Conservation (phyloP, 768 basidiomycete species). For the Phallus indusiatus region DNA sequence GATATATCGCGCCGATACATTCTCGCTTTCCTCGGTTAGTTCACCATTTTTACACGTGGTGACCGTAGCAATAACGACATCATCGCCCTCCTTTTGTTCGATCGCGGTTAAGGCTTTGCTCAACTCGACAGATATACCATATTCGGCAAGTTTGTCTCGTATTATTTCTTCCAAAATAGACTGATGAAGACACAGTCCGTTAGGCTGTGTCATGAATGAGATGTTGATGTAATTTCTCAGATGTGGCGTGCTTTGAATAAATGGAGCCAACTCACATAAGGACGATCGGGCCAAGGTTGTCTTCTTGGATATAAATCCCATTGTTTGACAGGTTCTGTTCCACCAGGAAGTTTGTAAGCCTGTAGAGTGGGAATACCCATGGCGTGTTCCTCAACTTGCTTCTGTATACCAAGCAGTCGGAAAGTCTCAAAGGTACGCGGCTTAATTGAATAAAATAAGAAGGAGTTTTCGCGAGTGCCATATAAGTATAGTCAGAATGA, state of each 20-base stretch:
- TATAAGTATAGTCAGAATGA: too few relatives aligned
- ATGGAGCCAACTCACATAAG: neutral
- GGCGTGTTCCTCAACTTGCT: slow-evolving; percentile 10
- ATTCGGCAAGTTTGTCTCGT: slow-evolving; percentile 18
- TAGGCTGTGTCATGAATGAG: slow-evolving; percentile 13
- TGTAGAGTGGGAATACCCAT: neutral
- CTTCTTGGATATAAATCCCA: slow-evolving; percentile 12
- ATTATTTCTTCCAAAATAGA: slow-evolving; percentile 24
- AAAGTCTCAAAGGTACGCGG: slow-evolving; percentile 20
- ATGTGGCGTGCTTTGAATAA: neutral
- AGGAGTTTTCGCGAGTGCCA: too few relatives aligned
- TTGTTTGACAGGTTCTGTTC: slow-evolving; percentile 16
- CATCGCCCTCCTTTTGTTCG: slow-evolving; percentile 22
- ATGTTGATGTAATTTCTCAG: neutral
- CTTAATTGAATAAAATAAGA: slow-evolving; percentile 7
- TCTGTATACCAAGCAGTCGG: slow-evolving; percentile 17
- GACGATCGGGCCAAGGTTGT: neutral
- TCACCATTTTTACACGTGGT: slow-evolving; percentile 18
- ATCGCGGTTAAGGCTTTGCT: slow-evolving; percentile 38
- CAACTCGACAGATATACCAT: slow-evolving; percentile 29
- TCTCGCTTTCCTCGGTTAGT: slow-evolving; percentile 13
- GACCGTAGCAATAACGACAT: slow-evolving; percentile 25
- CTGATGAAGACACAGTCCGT: slow-evolving; percentile 19
- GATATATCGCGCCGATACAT: slow-evolving; percentile 26
- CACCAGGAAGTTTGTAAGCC: slow-evolving; percentile 12